Evolutionary conservation across 176 grass and related monocot species (phyloP), one percentile per base, ranked within the genome.

Genomic region (Aegilops bicornis): DNA sequence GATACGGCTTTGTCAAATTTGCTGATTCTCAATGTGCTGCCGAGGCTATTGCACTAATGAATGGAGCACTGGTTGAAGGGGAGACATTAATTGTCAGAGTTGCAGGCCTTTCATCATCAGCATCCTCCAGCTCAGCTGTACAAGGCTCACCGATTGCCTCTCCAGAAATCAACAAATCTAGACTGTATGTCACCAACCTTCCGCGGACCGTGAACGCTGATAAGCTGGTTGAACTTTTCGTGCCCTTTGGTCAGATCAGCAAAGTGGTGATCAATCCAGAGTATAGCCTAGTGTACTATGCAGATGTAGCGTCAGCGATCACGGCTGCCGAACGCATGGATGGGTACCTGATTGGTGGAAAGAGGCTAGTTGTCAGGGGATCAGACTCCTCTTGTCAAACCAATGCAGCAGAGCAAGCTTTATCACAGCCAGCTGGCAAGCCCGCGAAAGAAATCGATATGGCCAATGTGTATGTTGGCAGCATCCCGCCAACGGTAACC

Each of bases 1-100:
- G 89, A 82, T 92, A 77, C 85, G 94, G 92, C 20, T 97, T 97
- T 25, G 62, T 94, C 73, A 83, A 82, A 64, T 97, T 87, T 88
- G 77, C 22, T 30, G 83, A 97, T 87, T 30, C 90, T 67, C 61
- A 68, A 15, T 85, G 31, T 86, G 92, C 94, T 87, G 31, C 83
- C 59, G 69, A 79, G 32, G 94, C 88, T 48, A 71, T 89, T 59
- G 59, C 36, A 33, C 12, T n/a, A 56, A 94, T 97, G 94, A 89
- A 97, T 90, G 94, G 94, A 17, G 42, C 85, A 60, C 71, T 84
- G 68, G 79, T 97, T 72, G 84, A 90, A n/a, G 88, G 87, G 67
- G 87, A 91, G 77, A 63, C 30, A 10, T 29, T 97, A 63, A 54
- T 35, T 43, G 95, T 97, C 52, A 89, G 84, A 79, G 48, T 89